phyloP scores from a whole-genome alignment of 306 rosid genomes.

The Vicia faba region DNA sequence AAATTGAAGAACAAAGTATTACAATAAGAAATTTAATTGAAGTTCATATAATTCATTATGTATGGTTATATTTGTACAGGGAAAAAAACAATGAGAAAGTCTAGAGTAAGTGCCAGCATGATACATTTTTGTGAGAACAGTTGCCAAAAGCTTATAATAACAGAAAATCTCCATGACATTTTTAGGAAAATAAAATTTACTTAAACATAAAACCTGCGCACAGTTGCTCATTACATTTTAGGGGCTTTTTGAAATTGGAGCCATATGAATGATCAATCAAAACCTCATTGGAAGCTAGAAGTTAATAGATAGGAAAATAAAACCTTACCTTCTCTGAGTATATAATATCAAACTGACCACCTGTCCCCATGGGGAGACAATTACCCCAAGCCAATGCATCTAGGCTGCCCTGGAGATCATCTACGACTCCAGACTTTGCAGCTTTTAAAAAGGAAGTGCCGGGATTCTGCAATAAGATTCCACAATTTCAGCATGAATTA shows the following conservation, averaged over 20 bases:
- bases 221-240: constrained; percentile 25
- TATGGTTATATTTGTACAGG: not conserved
- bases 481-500: constrained; percentile 38
- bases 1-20: constrained; percentile 12
- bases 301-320: constrained; percentile 28
- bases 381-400: constrained; percentile 97
- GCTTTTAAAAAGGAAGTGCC: constrained; percentile 80
- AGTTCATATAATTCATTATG: not conserved
- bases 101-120: not conserved
- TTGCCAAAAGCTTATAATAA: not conserved
- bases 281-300: constrained; percentile 28
- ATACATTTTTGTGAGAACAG: constrained; percentile 21
- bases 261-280: constrained; percentile 15
- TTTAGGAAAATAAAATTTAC: constrained; percentile 1
- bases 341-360: constrained; percentile 75
- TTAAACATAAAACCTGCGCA: not conserved
- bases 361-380: constrained; percentile 67
- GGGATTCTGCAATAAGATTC: constrained; percentile 71
- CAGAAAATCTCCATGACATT: constrained; percentile 6
- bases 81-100: not conserved
- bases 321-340: constrained; percentile 63
- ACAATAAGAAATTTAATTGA: constrained; percentile 1
- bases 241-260: constrained; percentile 1
- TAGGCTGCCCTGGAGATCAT: constrained; percentile 67
- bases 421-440: constrained; percentile 74